Base-by-base conservation (phyloP, 495 filamentous ascomycete species). In the Aspergillus nidulans region DNA sequence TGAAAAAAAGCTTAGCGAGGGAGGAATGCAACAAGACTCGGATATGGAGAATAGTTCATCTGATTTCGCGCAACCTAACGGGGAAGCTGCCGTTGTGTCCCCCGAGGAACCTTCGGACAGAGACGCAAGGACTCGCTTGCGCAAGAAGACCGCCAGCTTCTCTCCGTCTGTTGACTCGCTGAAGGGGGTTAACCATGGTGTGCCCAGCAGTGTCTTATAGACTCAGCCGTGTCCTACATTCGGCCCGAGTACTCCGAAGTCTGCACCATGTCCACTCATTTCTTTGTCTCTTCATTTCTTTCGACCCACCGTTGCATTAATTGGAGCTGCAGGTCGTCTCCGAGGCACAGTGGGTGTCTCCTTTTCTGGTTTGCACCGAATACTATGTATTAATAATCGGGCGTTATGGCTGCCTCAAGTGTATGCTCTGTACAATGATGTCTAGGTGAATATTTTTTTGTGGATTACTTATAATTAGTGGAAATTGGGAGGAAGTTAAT, bases 141-240 rank as follows among this genome's bases (percentile, higher is more conserved):
- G 70, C 49, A 64, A 69, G 46, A 73, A 72, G 62, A 73, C 72
- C 9, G 55, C 55, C 6, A 65, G 53, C 9, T 49, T 63, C 7
- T 63, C 60, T 6, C 58, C 60, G 6, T 55, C 32, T 26, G 66
- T 72, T n/a, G 72, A 75, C 30, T 68, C 67, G 38, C 62, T 75
- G 15, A 75, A 74, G 50, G 65, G 69, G n/a, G 63, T 65, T 7
- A 74, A 68, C 38, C 72, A 75, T 34, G 67, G 66, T 4, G 70
- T 75, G 16, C 58, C 72, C 24, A 68, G 69, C 56, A 74, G 70
- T 55, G 72, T 75, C 26, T 59, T 75, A n/a, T 71, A 71, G 67
- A 62, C 18, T 25, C 41, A 30, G 10, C 13, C 6, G 6, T 8
- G 18, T 16, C 19, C 21, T 40, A 39, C 25, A 23, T 19, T 4